Evolutionary conservation across 2,329 filamentous ascomycete genomes (phyloP).

Genomic region (Penicillium sp.): DNA sequence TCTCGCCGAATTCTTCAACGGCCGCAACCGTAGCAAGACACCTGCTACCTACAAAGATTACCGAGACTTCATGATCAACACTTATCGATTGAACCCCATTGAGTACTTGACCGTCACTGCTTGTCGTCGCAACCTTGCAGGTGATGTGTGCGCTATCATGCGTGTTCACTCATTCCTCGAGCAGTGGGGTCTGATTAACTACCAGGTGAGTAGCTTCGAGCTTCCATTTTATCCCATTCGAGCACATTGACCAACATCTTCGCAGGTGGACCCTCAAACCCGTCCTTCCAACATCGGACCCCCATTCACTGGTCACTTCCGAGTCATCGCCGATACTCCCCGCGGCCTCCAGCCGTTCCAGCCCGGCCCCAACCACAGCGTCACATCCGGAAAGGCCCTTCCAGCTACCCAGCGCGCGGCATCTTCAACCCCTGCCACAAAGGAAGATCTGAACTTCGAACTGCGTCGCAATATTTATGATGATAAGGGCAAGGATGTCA

Average conservation of each 20-base stretch:
- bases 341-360: constrained; percentile 94
- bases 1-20: constrained; percentile 98
- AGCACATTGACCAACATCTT: constrained; percentile 30
- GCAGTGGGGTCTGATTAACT: constrained; percentile 98
- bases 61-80: constrained; percentile 99
- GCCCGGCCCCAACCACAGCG: constrained; percentile 74
- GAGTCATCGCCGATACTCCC: constrained; percentile 92
- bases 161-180: constrained; percentile 96
- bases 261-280: constrained; percentile 90
- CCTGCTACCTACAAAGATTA: constrained; percentile 98
- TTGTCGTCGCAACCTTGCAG: constrained; percentile 89
- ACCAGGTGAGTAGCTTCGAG: constrained; percentile 68
- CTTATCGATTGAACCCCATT: constrained; percentile 90
- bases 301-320: constrained; percentile 96
- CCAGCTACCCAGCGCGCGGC: constrained; percentile 72
- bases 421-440: constrained; percentile 64
- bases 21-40: constrained; percentile 96
- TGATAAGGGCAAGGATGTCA: constrained; percentile 81
- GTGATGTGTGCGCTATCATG: constrained; percentile 99
- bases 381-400: constrained; percentile 62
- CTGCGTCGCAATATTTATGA: constrained; percentile 96
- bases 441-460: constrained; percentile 86
- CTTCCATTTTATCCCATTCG: background rate
- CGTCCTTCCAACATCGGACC: constrained; percentile 93
- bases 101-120: constrained; percentile 98